Conservation (phyloP, 2,329 filamentous ascomycete species). For the Fusarium hainanense region DNA sequence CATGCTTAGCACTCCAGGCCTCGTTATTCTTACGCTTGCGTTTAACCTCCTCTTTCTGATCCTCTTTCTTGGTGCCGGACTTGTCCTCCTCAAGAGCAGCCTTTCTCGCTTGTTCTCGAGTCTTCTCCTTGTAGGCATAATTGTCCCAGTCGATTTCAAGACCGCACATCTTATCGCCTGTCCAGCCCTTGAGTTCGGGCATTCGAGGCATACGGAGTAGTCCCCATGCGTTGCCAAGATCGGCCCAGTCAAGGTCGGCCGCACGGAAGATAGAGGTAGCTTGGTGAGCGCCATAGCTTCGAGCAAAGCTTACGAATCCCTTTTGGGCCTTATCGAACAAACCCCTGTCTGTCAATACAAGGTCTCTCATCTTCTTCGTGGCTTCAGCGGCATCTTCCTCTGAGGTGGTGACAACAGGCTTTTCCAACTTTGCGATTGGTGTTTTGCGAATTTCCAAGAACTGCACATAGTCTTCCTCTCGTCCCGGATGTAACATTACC, state of each 20-base stretch:
- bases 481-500: constrained; percentile 84
- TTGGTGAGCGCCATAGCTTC: constrained; percentile 90
- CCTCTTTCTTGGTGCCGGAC: constrained; percentile 51
- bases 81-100: constrained; percentile 65
- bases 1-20: constrained; percentile 79
- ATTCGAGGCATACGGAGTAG: constrained; percentile 89
- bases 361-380: constrained; percentile 69
- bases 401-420: constrained; percentile 67
- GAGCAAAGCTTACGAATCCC: constrained; percentile 93
- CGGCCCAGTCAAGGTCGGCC: constrained; percentile 84
- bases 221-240: constrained; percentile 85
- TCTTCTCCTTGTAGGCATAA: constrained; percentile 78
- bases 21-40: constrained; percentile 72
- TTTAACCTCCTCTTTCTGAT: constrained; percentile 57
- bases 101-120: constrained; percentile 72
- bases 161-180: constrained; percentile 72
- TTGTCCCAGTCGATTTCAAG: constrained; percentile 73
- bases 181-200: constrained; percentile 85
- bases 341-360: constrained; percentile 63
- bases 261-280: constrained; percentile 91
- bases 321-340: constrained; percentile 89
- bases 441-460: constrained; percentile 91
- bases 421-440: constrained; percentile 73
- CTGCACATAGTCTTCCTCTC: constrained; percentile 89
- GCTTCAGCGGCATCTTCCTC: constrained; percentile 69